Conservation (phyloP, 1,284 basidiomycete genomes). For the Coniferiporia sulphurascens region DNA sequence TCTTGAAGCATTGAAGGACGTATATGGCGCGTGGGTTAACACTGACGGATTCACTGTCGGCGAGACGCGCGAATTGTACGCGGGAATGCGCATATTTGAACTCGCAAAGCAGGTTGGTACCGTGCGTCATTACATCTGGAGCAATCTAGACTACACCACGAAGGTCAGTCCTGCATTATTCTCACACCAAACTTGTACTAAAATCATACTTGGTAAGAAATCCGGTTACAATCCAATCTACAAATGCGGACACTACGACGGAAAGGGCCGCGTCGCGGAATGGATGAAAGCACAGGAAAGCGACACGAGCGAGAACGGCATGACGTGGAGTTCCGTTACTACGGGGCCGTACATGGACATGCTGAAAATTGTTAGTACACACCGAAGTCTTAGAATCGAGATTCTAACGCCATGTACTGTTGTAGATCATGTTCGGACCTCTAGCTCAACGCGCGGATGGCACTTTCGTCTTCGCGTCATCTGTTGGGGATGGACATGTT, state of each 20-base stretch:
- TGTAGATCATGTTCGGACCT: slow-evolving; percentile 30
- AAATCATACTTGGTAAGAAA: slow-evolving; percentile 13
- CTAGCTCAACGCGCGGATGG: slow-evolving; percentile 32
- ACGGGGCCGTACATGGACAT: slow-evolving; percentile 44
- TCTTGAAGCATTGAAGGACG: slow-evolving; percentile 33
- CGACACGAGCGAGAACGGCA: slow-evolving; percentile 29
- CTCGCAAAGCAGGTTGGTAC: slow-evolving; percentile 36
- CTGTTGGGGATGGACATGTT: slow-evolving; percentile 35
- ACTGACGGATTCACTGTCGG: slow-evolving; percentile 44
- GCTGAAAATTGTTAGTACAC: slow-evolving; percentile 31
- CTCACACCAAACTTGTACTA: background rate
- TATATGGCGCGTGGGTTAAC: slow-evolving; percentile 43
- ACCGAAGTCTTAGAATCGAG: background rate
- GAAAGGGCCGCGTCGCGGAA: slow-evolving; percentile 40
- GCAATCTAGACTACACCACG: slow-evolving; percentile 38
- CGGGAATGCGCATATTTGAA: slow-evolving; percentile 43
- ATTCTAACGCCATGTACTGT: background rate
- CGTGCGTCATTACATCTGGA: slow-evolving; percentile 43
- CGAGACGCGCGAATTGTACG: slow-evolving; percentile 38
- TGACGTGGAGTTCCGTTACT: slow-evolving; percentile 39
- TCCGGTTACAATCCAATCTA: slow-evolving; percentile 24
- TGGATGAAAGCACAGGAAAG: slow-evolving; percentile 39
- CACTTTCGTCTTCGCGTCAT: slow-evolving; percentile 39
- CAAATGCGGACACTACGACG: slow-evolving; percentile 37
- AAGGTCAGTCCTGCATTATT: slow-evolving; percentile 30